These are phyloP conservation scores for sunflower (Helianthus annuus) DNA, from an alignment of 129 eudicot genomes.

Conservation along the genomic window HanXRQr2.0-SUNRISE NC_035434.2:156153321-156153820, in stretches of 20 bases:
- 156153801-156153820: conserved; percentile 93
- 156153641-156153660: background rate
- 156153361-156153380: no score
- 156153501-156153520: background rate
- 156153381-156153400: no score
- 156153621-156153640: background rate
- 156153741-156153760: conserved; percentile 6
- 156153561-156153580: background rate
- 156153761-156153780: conserved; percentile 79
- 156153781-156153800: conserved; percentile 94
- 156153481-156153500: background rate
- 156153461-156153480: background rate
- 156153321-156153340: no score
- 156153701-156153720: background rate
- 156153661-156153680: background rate
- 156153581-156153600: background rate
- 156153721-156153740: background rate
- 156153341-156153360: no score
- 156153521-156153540: conserved; percentile 8
- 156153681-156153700: background rate
- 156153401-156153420: no score
- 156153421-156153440: no score
- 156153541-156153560: background rate
- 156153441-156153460: no score
- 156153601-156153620: background rate